A percentile compares a stretch with the other conserved stretches of the same genome.
Conservation (phyloP, 2,329 filamentous ascomycete species). For the Metarhizium humberi region DNA sequence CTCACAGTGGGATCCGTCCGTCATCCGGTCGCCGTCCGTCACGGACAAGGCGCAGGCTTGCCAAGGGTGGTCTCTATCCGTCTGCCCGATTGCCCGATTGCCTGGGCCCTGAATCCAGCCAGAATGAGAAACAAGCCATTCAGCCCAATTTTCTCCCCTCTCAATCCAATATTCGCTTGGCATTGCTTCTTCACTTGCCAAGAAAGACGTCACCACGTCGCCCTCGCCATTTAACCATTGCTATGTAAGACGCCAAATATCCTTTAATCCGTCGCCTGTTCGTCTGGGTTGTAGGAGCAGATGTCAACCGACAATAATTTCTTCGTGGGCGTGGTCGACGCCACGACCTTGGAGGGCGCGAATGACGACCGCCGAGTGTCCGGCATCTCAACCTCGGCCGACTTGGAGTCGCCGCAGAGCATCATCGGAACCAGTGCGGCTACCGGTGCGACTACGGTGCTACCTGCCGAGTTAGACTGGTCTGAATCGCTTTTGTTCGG, state of each 20-base stretch:
- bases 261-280: background rate
- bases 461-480: conserved; percentile 6
- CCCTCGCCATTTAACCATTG: background rate
- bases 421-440: background rate
- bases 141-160: background rate
- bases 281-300: background rate
- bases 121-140: too few relatives aligned
- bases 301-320: conserved; percentile 5
- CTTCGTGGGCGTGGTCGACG: conserved; percentile 4
- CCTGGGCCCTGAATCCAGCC: too few relatives aligned
- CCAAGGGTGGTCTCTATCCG: background rate
- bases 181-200: too few relatives aligned
- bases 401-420: background rate
- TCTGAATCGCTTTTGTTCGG: conserved; percentile 6
- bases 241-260: background rate
- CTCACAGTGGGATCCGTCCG: too few relatives aligned
- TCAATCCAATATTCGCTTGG: too few relatives aligned
- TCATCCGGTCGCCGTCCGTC: background rate
- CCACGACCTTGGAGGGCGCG: background rate
- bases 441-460: background rate
- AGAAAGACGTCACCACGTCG: too few relatives aligned
- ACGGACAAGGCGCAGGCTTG: background rate
- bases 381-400: background rate
- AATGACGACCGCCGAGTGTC: too few relatives aligned
- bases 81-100: background rate